phyloP scores from a whole-genome alignment of 1,284 basidiomycete genomes.

The Termitomyces sp. region DNA sequence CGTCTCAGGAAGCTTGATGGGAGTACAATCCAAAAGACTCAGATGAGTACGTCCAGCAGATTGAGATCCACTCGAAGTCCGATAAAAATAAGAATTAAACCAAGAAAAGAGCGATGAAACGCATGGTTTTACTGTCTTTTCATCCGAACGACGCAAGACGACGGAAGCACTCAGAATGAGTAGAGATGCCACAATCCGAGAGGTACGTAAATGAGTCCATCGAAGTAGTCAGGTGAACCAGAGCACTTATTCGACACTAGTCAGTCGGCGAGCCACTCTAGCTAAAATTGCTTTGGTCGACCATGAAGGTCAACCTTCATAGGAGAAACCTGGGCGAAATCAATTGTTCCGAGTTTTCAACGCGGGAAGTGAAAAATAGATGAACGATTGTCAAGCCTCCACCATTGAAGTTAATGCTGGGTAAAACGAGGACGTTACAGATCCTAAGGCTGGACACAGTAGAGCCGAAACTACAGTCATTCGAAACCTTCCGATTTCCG shows the following conservation, averaged over 20 bases:
- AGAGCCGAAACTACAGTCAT: too few species aligned
- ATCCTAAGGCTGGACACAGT: too few species aligned
- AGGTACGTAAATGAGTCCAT: not conserved
- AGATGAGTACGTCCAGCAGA: not conserved
- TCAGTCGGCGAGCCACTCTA: not conserved
- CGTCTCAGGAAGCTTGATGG: not conserved
- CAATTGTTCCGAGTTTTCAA: not conserved
- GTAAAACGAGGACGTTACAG: not conserved
- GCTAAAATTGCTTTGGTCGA: not conserved
- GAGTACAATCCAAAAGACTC: not conserved
- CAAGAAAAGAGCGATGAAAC: not conserved
- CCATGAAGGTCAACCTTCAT: too few species aligned
- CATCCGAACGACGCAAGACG: not conserved
- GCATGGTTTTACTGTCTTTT: not conserved
- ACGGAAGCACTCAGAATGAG: not conserved
- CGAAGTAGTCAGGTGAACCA: not conserved
- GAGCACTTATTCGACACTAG: not conserved
- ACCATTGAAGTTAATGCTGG: not conserved
- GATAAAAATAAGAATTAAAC: not conserved
- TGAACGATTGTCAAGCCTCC: not conserved
- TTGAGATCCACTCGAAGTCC: not conserved
- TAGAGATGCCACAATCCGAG: not conserved
- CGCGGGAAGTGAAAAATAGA: not conserved
- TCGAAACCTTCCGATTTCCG: not conserved
- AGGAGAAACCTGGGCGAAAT: not conserved